Evolutionary conservation across 371 early-diverging fungal species (phyloP), one percentile per base, ranked within the genome.

Genomic region (Cokeromyces recurvatus): DNA sequence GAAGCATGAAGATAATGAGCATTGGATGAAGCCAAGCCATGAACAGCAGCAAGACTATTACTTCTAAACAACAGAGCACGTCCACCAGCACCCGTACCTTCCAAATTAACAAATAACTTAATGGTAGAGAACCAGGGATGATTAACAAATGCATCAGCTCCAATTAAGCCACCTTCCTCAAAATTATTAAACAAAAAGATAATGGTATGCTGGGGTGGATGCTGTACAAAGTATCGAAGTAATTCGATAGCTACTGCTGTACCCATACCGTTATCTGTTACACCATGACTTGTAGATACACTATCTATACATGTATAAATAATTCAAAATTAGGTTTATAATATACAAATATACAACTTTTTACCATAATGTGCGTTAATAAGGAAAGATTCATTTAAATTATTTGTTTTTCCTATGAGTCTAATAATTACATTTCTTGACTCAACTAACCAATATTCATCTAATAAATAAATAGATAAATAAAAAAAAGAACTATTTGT

Each of bases 151-250:
- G 79, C 68, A 5, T 63, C 57, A 0, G 82, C 89, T 21, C 92
- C 94, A 38, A 81, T 59, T 15, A 87, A 57, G 0, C 86, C 90
- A 23, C 75, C 64, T 59, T 94, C 94, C 58, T 94, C 94, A 35
- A 83, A 87, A 57, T 91, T 89, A 60, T 90, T 90, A 44, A 91
- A 86, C 60, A 87, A 77, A 54, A 94, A 79, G 19, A 94, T 71
- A 35, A 89, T 73, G 7, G 73, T 72, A 54, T 76, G 60, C 44
- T 65, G 55, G 49, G 72, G 66, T 35, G 77, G 82, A 32, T 77
- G 71, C 27, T 53, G 51, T 27, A 74, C 68, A 54, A 84, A 65
- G 43, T 77, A 80, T 36, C 85, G 79, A 29, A 83, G 53, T 40
- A 78, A 62, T 64, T 89, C 91, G 24, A 93, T 59, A 43, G 83